These are phyloP conservation scores for Thecaphora frezii DNA, from an alignment of 1,284 basidiomycete genomes.

Conservation along the genomic window DNA sequence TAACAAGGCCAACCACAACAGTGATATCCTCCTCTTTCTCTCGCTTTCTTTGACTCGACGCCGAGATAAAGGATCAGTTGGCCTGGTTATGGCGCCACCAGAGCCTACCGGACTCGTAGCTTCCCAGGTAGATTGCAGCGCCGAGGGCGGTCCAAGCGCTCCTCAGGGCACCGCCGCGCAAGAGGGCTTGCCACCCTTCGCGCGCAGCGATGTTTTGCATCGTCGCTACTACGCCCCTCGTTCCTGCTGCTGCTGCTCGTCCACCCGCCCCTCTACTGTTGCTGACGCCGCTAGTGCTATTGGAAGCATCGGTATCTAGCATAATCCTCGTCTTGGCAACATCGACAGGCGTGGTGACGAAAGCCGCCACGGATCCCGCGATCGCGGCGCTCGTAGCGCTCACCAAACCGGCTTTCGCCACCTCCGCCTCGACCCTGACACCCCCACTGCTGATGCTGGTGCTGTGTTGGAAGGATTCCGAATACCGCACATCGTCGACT, in stretches of 20 bases:
- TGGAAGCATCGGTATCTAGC: too few relatives aligned
- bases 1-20: too few relatives aligned
- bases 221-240: conserved; percentile 23
- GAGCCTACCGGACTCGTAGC: conserved; percentile 46
- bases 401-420: conserved; percentile 36
- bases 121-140: conserved; percentile 50
- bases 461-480: conserved; percentile 12
- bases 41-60: too few relatives aligned
- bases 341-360: conserved; percentile 43
- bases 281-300: too few relatives aligned
- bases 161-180: conserved; percentile 42
- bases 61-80: too few relatives aligned
- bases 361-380: conserved; percentile 36
- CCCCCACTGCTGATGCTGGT: conserved; percentile 3
- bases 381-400: conserved; percentile 35
- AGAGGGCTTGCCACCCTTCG: conserved; percentile 39
- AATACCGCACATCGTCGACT: conserved; percentile 30
- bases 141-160: conserved; percentile 49
- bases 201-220: conserved; percentile 24
- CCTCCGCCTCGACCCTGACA: conserved; percentile 16
- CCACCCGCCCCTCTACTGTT: too few relatives aligned
- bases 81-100: conserved; percentile 40
- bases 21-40: too few relatives aligned
- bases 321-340: conserved; percentile 51
- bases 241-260: conserved; percentile 1